Evolutionary conservation across 164 flowering plant species (phyloP).

Genomic region (Macadamia tetraphylla): DNA sequence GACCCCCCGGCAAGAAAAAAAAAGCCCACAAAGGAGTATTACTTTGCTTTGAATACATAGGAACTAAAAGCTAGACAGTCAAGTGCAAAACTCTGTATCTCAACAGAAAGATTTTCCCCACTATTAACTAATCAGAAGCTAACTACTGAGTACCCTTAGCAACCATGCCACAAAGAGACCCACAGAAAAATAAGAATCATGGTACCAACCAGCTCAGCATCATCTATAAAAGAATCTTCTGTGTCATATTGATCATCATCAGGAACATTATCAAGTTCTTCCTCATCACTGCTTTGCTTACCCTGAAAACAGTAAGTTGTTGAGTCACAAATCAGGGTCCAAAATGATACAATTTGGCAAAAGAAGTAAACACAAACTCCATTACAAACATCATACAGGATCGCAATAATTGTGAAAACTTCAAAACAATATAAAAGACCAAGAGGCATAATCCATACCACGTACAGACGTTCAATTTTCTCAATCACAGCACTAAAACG

Average conservation of each 20-base stretch:
- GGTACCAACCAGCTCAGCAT: slow-evolving; percentile 80
- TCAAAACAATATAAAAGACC: neutral
- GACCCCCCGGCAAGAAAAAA: neutral
- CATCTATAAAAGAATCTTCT: slow-evolving; percentile 97
- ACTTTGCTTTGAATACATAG: neutral
- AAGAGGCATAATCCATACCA: slow-evolving; percentile 38
- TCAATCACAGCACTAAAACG: slow-evolving; percentile 94
- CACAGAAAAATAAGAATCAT: neutral
- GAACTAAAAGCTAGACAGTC: too few species aligned
- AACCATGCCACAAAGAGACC: neutral
- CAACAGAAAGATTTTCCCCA: too few species aligned
- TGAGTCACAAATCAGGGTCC: slow-evolving; percentile 2
- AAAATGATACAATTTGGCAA: slow-evolving; percentile 5
- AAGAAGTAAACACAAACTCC: neutral
- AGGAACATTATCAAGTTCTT: slow-evolving; percentile 75
- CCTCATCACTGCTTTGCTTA: slow-evolving; percentile 90
- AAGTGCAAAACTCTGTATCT: too few species aligned
- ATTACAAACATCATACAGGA: neutral
- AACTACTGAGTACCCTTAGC: too few species aligned
- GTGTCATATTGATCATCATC: slow-evolving; percentile 99
- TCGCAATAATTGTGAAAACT: neutral
- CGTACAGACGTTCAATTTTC: slow-evolving; percentile 92
- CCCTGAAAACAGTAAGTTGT: slow-evolving; percentile 43
- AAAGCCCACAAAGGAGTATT: neutral
- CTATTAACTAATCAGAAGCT: too few species aligned